Conservation (phyloP, 768 basidiomycete genomes). For the Lepiota brunneoincarnata region DNA sequence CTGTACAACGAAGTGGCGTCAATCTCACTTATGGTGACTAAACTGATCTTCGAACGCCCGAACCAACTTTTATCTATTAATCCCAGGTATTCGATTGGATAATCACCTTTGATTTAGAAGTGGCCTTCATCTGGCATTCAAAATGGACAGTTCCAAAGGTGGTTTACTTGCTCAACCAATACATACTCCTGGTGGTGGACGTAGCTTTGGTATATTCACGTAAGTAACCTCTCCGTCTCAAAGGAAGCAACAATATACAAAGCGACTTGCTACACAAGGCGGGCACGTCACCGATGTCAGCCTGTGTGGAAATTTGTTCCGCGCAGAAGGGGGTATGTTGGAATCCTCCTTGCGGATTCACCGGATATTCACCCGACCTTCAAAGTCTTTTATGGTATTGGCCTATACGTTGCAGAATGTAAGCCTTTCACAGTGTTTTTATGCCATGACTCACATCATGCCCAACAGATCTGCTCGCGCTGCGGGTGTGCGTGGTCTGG, state of each 20-base stretch:
- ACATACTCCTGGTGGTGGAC: conserved; percentile 20
- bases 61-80: neutral
- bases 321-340: too few species aligned
- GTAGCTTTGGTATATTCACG: conserved; percentile 13
- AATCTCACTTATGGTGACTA: neutral
- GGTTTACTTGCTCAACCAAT: conserved; percentile 24
- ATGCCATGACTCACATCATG: neutral
- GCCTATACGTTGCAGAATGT: neutral
- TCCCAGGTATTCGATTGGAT: conserved; percentile 14
- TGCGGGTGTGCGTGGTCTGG: neutral
- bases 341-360: too few species aligned
- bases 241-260: too few species aligned
- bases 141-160: conserved; percentile 20
- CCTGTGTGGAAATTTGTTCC: too few species aligned
- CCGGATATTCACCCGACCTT: neutral
- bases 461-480: neutral
- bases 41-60: too few species aligned
- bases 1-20: neutral
- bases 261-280: too few species aligned
- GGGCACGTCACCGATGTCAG: too few species aligned
- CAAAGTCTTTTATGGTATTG: neutral
- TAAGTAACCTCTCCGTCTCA: conserved; percentile 7
- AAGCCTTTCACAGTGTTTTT: neutral
- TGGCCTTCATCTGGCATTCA: conserved; percentile 19
- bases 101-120: conserved; percentile 19